Evolutionary conservation across 2,329 filamentous ascomycete species (phyloP), one percentile per base, ranked within the genome.

Genomic region (Pseudopithomyces chartarum): DNA sequence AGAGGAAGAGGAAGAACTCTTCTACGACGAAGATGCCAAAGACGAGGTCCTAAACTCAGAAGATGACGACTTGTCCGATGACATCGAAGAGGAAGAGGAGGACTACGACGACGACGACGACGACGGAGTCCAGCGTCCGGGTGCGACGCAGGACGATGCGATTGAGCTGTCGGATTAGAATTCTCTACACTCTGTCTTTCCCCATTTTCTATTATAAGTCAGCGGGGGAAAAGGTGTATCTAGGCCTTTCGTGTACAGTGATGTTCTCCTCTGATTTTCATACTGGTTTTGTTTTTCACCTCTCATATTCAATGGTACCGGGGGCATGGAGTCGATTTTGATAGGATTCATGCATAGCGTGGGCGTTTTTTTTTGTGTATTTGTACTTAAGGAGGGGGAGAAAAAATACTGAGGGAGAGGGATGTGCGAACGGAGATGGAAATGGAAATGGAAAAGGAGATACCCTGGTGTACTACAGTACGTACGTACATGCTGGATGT

Each of bases 111-210:
- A 56, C 19, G 59, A 62, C 5, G 60, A 58, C n/a, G 61, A 63
- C 2, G 53, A 53, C 12, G 46, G 52, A 39, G 57, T 58, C 26
- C 42, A 65, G 43, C 46, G 53, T n/a, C 54, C 60, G 1, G 71
- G 71, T 11, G 63, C 56, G 6, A 73, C 69, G 2, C 65, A 73
- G 49, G 69, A 73, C 42, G 71, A 73, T 47, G 70, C 71, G 4
- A 74, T 74, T 40, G 70, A 74, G 59, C 61, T 74, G 11, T 71
- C 68, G 2, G 71, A 74, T 53, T 74, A 57, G 48, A 11, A 10
- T 17, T 10, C 13, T 5, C 5, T 4, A 40, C 8, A 17, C n/a
- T 6, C 38, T 8, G 5, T 29, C 8, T 29, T 29, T 8, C 8
- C 26, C 26, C 26, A n/a, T n/a, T n/a, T 29, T 8, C 5, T 29